Evolutionary conservation across 2,329 filamentous ascomycete species (phyloP).

Genomic region (Trichoderma simmonsii): DNA sequence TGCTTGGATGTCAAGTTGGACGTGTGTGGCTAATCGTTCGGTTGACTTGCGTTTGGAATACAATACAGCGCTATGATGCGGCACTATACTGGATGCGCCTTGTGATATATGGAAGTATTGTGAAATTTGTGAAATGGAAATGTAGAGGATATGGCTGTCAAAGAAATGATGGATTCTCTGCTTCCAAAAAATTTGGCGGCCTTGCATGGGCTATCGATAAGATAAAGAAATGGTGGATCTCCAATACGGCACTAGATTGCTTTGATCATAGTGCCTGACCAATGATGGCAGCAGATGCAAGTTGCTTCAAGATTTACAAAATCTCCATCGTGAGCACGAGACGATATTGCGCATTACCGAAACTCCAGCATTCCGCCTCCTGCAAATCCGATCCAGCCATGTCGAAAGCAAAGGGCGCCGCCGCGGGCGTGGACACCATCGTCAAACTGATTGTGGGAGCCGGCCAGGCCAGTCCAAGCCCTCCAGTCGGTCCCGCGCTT

Average conservation of each 20-base stretch:
- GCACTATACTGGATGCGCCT: neutral
- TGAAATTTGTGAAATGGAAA: neutral
- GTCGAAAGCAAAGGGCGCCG: slow-evolving; percentile 49
- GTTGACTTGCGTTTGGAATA: too few species aligned
- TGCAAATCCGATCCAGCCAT: slow-evolving; percentile 36
- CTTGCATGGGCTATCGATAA: slow-evolving; percentile 22
- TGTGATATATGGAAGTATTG: neutral
- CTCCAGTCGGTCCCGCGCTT: slow-evolving; percentile 91
- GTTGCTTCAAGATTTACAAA: slow-evolving; percentile 26
- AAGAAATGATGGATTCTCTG: slow-evolving; percentile 1
- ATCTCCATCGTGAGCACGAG: slow-evolving; percentile 17
- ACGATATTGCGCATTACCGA: slow-evolving; percentile 6
- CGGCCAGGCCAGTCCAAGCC: slow-evolving; percentile 89
- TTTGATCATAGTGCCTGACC: neutral
- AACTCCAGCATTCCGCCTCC: slow-evolving; percentile 16
- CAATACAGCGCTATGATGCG: neutral
- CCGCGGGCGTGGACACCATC: slow-evolving; percentile 60
- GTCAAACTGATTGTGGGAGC: slow-evolving; percentile 98
- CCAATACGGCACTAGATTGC: slow-evolving; percentile 2
- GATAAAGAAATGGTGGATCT: neutral
- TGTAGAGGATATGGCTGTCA: neutral
- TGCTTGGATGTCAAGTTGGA: neutral
- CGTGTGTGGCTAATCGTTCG: neutral
- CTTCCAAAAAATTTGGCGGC: slow-evolving; percentile 27
- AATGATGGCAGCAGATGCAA: neutral